phyloP scores from a whole-genome alignment of 345 rosid species.

The Orychophragmus violaceus region DNA sequence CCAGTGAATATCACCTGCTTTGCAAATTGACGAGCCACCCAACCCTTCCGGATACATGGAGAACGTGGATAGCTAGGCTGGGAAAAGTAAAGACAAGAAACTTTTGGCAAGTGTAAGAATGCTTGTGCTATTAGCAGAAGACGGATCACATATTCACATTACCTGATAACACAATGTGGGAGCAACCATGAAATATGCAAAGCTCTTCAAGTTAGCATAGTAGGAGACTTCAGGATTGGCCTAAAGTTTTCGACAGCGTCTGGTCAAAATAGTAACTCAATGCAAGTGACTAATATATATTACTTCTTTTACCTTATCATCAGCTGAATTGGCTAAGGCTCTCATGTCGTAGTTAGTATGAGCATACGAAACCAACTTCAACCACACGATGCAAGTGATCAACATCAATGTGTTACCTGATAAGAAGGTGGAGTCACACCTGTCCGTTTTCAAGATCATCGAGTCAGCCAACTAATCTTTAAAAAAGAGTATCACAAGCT shows the following conservation, averaged over 20 bases:
- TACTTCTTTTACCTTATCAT: slow-evolving; percentile 52
- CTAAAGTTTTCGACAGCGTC: slow-evolving; percentile 35
- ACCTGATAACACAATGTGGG: slow-evolving; percentile 99
- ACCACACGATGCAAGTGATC: slow-evolving; percentile 92
- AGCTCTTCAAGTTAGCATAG: slow-evolving; percentile 59
- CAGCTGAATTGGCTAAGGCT: slow-evolving; percentile 47
- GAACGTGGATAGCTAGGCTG: slow-evolving; percentile 90
- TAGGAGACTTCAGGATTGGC: slow-evolving; percentile 39
- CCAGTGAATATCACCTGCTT: slow-evolving; percentile 87
- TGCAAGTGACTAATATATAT: background rate
- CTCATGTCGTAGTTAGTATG: slow-evolving; percentile 89
- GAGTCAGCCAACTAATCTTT: background rate
- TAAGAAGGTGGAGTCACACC: slow-evolving; percentile 84
- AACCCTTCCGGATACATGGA: slow-evolving; percentile 63
- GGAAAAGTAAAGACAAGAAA: background rate
- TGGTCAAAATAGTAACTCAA: slow-evolving; percentile 1
- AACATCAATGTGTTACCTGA: slow-evolving; percentile 91
- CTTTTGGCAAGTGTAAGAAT: slow-evolving; percentile 8
- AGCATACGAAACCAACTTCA: slow-evolving; percentile 89
- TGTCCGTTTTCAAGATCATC: slow-evolving; percentile 37
- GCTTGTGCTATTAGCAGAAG: background rate
- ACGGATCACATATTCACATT: background rate
- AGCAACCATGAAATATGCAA: slow-evolving; percentile 92
- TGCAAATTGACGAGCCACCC: slow-evolving; percentile 85
- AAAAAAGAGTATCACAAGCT: background rate